Conservation (phyloP, 2,329 filamentous ascomycete species). For the Clarireedia paspali region DNA sequence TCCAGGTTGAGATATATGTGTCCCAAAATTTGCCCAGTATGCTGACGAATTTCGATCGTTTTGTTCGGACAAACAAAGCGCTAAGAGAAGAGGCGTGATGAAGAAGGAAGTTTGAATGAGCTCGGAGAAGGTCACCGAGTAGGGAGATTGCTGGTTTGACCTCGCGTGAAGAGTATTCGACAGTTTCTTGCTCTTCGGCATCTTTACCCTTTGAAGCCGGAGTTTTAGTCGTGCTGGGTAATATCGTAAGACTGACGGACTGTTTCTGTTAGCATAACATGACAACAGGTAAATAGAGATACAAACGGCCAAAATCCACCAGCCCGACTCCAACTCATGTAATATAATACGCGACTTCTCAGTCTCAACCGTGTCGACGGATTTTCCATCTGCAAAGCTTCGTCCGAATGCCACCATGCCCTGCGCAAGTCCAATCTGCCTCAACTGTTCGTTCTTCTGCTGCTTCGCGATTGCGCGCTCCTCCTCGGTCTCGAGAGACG, state of each 20-base stretch:
- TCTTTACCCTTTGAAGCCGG: constrained; percentile 24
- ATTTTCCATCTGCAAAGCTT: constrained; percentile 70
- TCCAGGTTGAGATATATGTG: constrained; percentile 64
- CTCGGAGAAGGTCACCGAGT: constrained; percentile 71
- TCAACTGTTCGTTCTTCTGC: constrained; percentile 75
- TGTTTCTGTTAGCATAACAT: constrained; percentile 30
- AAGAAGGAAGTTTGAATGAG: constrained; percentile 76
- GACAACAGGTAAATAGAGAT: neutral
- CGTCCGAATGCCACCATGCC: constrained; percentile 91
- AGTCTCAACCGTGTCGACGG: constrained; percentile 83
- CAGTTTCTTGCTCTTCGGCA: constrained; percentile 23
- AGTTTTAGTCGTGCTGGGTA: constrained; percentile 49
- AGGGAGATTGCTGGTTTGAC: constrained; percentile 76
- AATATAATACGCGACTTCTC: constrained; percentile 80
- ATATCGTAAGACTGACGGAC: constrained; percentile 74
- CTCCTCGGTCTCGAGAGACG: constrained; percentile 11
- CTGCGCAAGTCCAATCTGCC: constrained; percentile 92
- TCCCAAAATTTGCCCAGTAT: constrained; percentile 79
- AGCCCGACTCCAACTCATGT: constrained; percentile 79
- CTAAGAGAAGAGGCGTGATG: constrained; percentile 75
- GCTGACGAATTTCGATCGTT: constrained; percentile 61
- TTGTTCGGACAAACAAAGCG: constrained; percentile 57
- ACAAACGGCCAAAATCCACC: constrained; percentile 91
- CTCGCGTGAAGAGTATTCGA: constrained; percentile 85
- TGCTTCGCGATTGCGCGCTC: constrained; percentile 39